Base-by-base conservation (phyloP, 2,329 filamentous ascomycete genomes). In the Fusarium guadeloupense region DNA sequence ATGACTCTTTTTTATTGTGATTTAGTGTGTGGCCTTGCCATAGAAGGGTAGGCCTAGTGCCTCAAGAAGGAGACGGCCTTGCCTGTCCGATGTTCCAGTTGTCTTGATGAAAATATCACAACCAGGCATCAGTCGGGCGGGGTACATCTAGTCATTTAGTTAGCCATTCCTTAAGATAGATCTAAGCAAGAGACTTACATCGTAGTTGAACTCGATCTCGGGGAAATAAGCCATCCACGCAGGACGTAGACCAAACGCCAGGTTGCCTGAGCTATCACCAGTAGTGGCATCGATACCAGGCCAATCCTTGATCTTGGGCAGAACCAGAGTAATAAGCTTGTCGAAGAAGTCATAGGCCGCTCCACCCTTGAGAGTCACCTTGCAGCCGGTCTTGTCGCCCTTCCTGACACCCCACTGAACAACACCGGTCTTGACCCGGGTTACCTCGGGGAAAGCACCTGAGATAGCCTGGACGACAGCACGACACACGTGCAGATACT, bases 231-330 rank as follows among this genome's bases (percentile, higher is more conserved):
- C 87, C 69, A 97, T 87, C 67, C 90, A 86, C 54, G 92, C 88
- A 6, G 89, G 82, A 13, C 83, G 83, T 69, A 99, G 82, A 66
- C 95, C 95, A 75, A 93, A 94, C 9, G 83, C 84, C 66, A 99
- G 83, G 75, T 98, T 97, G 31, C 95, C 95, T 59, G 89, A 89
- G 71, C 87, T 88, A 75, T 99, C 95, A 71, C 95, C 95, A 33
- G 91, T 91, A 37, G 71, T 75, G 55, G 76, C 82, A 65, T 77
- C 72, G 51, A 87, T 71, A 17, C 95, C 95, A 51, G 85, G 86
- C 90, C 92, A 99, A 69, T 99, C 95, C 82, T 98, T 99, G 77
- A 99, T 96, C 72, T 89, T 91, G 33, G 95, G 95, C 73, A 98
- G 83, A 6, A 99, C 93, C 9, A 98, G 81, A 73, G 96, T 92